Base-by-base conservation (phyloP, 169 alveolate species). In the Cryptosporidium parvum region DNA sequence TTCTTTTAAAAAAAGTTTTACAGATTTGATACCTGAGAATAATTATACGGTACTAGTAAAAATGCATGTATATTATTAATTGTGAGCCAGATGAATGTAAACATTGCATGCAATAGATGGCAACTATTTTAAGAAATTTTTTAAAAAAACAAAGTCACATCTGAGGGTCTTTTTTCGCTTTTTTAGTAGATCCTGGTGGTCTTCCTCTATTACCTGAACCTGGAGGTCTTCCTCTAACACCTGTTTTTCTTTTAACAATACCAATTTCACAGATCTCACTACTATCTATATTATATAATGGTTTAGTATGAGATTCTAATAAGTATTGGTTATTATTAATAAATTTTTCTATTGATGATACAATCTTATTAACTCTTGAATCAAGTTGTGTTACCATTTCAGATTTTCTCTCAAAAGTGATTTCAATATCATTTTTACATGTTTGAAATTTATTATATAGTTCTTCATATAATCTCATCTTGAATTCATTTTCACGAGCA, bases 201-300 rank as follows among this genome's bases (percentile, higher is more conserved):
- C 89, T 59, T 45, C 89, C 89, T 26, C 89, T 59, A 44, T 44
- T 42, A 1, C 68, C 70, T 18, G 86, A 53, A 0, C 89, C 89
- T 5, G 89, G 89, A 61, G 89, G 89, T 21, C 89, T 59, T 21
- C 89, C 89, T 65, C 89, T 80, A 18, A 31, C 31, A 42, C 75
- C 75, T 2, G 75, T 14, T 18, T 80, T 80, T 31, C 70, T 80
- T 65, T 16, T 59, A 62, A 39, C 62, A 12, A 62, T 39, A 4
- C 65, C 75, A 59, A 80, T 35, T 0, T 80, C 89, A n/a, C 69
- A 29, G 10, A 80, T 61, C 26, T 80, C 89, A 44, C 44, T 35
- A 14, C 65, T 59, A 21, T 67, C 70, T 42, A 80, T 80, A 16
- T 62, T 65, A 65, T 80, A 80, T 10, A 80, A 12, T 29, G 89